Evolutionary conservation across 768 basidiomycete genomes (phyloP).

Genomic region (Lentinula guzmanii): DNA sequence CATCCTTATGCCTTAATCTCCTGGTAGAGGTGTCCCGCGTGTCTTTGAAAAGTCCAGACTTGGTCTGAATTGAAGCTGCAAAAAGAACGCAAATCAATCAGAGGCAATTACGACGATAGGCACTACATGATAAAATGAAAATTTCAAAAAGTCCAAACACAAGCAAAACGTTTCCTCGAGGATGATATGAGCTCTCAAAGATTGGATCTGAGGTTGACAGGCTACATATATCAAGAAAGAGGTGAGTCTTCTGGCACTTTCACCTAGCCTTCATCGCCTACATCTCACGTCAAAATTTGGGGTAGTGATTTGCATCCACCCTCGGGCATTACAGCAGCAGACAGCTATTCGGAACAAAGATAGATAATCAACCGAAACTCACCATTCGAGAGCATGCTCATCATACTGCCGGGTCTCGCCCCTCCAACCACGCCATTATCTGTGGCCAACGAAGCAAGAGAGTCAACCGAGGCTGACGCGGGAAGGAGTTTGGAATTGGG

Average conservation of each 20-base stretch:
- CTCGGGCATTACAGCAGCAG: neutral
- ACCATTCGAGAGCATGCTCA: constrained; percentile 30
- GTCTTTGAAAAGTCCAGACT: constrained; percentile 42
- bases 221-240: neutral
- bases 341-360: neutral
- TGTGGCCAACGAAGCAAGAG: constrained; percentile 4
- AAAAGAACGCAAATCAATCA: neutral
- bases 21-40: constrained; percentile 51
- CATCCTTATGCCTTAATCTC: constrained; percentile 58
- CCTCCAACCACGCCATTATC: constrained; percentile 1
- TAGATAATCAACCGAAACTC: constrained; percentile 7
- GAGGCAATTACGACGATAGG: neutral
- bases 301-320: neutral
- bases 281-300: neutral
- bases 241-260: no score
- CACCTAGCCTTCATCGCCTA: neutral
- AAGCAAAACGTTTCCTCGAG: neutral
- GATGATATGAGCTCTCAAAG: neutral
- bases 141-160: neutral
- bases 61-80: constrained; percentile 24
- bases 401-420: constrained; percentile 27
- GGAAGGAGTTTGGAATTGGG: constrained; percentile 59
- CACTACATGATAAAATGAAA: neutral
- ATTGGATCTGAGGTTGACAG: neutral
- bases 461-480: constrained; percentile 6